Conservation (phyloP, 139 green algal species). For the Edaphochlamys debaryana region DNA sequence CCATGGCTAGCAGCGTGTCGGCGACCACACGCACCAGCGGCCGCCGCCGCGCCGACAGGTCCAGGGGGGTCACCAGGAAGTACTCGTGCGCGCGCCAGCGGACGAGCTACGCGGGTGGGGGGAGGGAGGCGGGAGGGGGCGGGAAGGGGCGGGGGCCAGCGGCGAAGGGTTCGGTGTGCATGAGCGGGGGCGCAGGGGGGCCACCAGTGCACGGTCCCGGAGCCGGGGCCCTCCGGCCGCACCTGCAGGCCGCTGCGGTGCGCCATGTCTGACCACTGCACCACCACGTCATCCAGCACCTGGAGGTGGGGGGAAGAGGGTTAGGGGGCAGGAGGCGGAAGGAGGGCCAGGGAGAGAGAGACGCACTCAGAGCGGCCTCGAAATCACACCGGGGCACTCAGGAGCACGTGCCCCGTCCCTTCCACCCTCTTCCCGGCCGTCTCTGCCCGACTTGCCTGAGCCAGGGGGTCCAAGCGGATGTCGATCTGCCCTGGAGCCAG, state of each 20-base stretch:
- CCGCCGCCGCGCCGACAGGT: constrained; percentile 1
- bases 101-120: too few relatives aligned
- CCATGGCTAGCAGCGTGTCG: constrained; percentile 47
- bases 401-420: too few relatives aligned
- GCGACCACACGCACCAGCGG: constrained; percentile 40
- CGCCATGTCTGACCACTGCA: constrained; percentile 39
- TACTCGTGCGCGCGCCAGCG: constrained; percentile 34
- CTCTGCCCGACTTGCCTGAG: neutral
- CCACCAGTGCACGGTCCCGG: too few relatives aligned
- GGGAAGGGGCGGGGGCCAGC: too few relatives aligned
- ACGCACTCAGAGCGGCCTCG: too few relatives aligned
- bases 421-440: too few relatives aligned
- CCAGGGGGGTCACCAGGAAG: constrained; percentile 36
- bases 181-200: too few relatives aligned
- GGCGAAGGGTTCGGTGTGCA: too few relatives aligned
- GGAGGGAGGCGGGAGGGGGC: too few relatives aligned
- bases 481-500: constrained; percentile 40
- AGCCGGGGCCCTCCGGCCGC: too few relatives aligned
- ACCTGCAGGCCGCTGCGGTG: constrained; percentile 35
- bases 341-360: too few relatives aligned
- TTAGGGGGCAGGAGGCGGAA: neutral
- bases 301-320: neutral
- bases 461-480: constrained; percentile 22
- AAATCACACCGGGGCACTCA: too few relatives aligned
- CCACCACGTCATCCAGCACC: constrained; percentile 51